phyloP scores from a whole-genome alignment of 371 early-diverging fungal genomes.

The Blakeslea trispora region DNA sequence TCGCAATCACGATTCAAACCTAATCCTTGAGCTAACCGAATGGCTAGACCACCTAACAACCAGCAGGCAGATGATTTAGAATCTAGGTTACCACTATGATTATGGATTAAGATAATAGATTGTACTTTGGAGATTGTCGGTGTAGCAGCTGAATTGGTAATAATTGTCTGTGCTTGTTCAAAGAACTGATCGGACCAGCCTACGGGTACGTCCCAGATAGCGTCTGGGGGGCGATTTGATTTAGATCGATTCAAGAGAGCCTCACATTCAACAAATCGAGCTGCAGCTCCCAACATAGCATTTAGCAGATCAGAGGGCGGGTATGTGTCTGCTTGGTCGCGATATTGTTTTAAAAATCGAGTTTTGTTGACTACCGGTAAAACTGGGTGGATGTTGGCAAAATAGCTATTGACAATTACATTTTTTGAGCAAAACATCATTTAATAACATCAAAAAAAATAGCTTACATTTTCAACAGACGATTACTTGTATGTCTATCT shows the following conservation, averaged over 20 bases:
- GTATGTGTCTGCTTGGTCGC: conserved; percentile 40
- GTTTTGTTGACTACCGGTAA: conserved; percentile 51
- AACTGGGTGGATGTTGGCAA: conserved; percentile 49
- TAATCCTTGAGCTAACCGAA: conserved; percentile 41
- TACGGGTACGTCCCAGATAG: conserved; percentile 41
- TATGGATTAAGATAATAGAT: conserved; percentile 44
- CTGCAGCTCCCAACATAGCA: conserved; percentile 55
- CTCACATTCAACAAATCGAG: conserved; percentile 47
- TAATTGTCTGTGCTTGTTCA: conserved; percentile 38
- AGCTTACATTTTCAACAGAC: conserved; percentile 46
- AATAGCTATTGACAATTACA: too few relatives aligned
- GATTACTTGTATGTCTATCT: conserved; percentile 42
- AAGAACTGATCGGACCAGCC: conserved; percentile 54
- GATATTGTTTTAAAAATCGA: conserved; percentile 43
- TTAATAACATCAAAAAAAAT: neutral
- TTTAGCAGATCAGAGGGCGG: conserved; percentile 43
- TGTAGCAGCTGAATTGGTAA: conserved; percentile 23
- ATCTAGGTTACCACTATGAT: conserved; percentile 46
- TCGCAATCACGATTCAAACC: conserved; percentile 47
- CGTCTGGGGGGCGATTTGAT: conserved; percentile 27
- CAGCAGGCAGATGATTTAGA: conserved; percentile 51
- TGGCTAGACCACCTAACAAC: conserved; percentile 41
- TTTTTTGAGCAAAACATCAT: too few relatives aligned
- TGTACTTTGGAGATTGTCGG: conserved; percentile 48
- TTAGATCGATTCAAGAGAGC: conserved; percentile 23